These are phyloP conservation scores for Aspergillus costaricaensis DNA, from an alignment of 2,329 filamentous ascomycete species.

Conservation along the genomic window DNA sequence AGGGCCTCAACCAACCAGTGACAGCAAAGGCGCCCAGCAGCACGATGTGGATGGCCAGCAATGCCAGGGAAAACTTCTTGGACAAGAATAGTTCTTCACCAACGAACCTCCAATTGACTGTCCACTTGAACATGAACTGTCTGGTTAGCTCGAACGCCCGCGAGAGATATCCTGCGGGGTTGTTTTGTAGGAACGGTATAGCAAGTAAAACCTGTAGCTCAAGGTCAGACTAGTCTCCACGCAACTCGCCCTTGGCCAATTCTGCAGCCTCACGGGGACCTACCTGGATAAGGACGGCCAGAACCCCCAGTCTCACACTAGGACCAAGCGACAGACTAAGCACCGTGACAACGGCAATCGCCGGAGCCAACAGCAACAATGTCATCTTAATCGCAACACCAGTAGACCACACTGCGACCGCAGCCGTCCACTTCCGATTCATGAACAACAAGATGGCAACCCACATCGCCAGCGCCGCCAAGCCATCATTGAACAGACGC, in stretches of 20 bases:
- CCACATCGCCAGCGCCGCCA: constrained; percentile 83
- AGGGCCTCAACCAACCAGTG: constrained; percentile 72
- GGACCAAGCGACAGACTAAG: constrained; percentile 68
- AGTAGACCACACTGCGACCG: constrained; percentile 70
- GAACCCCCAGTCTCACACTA: constrained; percentile 66
- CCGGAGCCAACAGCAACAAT: constrained; percentile 77
- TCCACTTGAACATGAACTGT: constrained; percentile 96
- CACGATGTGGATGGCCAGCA: constrained; percentile 66
- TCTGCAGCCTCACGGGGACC: constrained; percentile 19
- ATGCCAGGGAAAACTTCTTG: constrained; percentile 64
- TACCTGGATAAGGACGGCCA: constrained; percentile 79
- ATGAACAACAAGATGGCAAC: constrained; percentile 77
- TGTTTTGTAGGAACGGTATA: constrained; percentile 66
- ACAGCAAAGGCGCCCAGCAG: constrained; percentile 68
- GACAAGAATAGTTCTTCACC: constrained; percentile 78
- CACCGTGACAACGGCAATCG: constrained; percentile 73
- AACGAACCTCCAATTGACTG: constrained; percentile 98
- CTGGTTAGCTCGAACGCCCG: constrained; percentile 89
- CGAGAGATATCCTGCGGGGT: constrained; percentile 71
- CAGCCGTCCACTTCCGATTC: constrained; percentile 70
- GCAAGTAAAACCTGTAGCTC: constrained; percentile 53
- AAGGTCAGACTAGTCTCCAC: constrained; percentile 4
- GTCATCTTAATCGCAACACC: constrained; percentile 97
- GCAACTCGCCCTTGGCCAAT: not conserved
- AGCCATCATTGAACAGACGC: constrained; percentile 93